Evolutionary conservation across 257 asterid species (phyloP).

Genomic region (Nemophila menziesii): DNA sequence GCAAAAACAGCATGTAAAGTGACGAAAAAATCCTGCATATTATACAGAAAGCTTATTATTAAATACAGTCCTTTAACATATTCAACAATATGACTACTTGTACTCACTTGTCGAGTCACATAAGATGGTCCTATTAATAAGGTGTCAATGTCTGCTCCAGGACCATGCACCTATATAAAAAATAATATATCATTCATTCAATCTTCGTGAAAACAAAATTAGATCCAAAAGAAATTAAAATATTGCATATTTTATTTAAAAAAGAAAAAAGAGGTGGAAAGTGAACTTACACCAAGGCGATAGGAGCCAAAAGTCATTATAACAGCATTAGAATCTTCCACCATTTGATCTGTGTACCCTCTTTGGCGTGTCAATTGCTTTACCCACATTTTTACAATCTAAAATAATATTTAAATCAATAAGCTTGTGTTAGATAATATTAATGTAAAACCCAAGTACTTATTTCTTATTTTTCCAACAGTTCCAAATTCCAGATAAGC

Average conservation of each 20-base stretch:
- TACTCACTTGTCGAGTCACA: slow-evolving; percentile 24
- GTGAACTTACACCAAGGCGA: slow-evolving; percentile 68
- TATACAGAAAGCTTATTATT: neutral
- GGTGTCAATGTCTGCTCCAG: slow-evolving; percentile 34
- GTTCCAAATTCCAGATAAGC: no score
- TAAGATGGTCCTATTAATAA: slow-evolving; percentile 33
- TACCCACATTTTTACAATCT: slow-evolving; percentile 62
- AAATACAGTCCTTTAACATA: neutral
- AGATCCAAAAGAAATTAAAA: slow-evolving; percentile 1
- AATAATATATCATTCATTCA: neutral
- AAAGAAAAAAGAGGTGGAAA: slow-evolving; percentile 6
- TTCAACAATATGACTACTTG: neutral
- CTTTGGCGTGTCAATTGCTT: slow-evolving; percentile 47
- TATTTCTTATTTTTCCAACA: no score
- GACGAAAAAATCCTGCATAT: slow-evolving; percentile 38
- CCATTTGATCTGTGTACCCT: slow-evolving; percentile 67
- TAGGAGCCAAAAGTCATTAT: slow-evolving; percentile 91
- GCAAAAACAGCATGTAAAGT: slow-evolving; percentile 42
- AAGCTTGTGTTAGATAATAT: no score
- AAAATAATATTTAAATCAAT: slow-evolving; percentile 1
- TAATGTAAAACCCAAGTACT: no score
- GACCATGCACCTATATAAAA: slow-evolving; percentile 25
- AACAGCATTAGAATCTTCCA: slow-evolving; percentile 84
- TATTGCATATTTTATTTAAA: no score
- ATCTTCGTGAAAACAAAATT: neutral